phyloP scores from a whole-genome alignment of 2,329 filamentous ascomycete genomes.

The Alternaria longipes region DNA sequence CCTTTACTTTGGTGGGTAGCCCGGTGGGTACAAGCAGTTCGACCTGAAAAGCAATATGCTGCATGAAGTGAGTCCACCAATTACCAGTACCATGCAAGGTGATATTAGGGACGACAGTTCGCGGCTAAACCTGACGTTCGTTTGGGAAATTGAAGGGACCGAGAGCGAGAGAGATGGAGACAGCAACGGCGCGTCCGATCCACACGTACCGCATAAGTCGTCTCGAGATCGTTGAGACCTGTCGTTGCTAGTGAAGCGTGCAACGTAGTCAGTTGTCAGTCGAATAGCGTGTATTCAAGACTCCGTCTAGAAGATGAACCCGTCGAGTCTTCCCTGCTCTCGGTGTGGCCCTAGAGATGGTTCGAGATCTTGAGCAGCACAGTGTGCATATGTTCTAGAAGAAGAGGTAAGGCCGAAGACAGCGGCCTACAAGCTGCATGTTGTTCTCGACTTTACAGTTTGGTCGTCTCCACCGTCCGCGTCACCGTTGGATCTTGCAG shows the following conservation, averaged over 20 bases:
- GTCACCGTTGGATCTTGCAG: constrained; percentile 14
- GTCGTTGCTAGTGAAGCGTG: background rate
- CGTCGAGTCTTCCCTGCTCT: constrained; percentile 1
- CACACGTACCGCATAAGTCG: background rate
- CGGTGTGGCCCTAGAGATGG: background rate
- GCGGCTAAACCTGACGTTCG: constrained; percentile 14
- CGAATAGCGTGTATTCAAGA: background rate
- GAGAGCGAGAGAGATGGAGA: background rate
- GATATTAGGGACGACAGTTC: background rate
- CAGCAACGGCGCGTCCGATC: constrained; percentile 4
- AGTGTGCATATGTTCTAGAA: constrained; percentile 9
- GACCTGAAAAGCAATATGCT: constrained; percentile 10
- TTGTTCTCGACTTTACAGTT: constrained; percentile 5
- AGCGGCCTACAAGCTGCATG: constrained; percentile 4
- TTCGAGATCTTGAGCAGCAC: constrained; percentile 6
- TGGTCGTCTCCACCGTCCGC: constrained; percentile 11
- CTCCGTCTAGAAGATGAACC: background rate
- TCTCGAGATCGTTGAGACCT: constrained; percentile 6
- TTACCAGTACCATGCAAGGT: background rate
- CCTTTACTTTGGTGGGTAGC: constrained; percentile 3
- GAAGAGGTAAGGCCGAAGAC: constrained; percentile 1
- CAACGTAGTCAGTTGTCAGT: background rate
- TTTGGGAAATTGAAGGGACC: background rate
- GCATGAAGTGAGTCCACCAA: constrained; percentile 10
- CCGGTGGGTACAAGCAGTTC: constrained; percentile 7